Base-by-base conservation (phyloP, 495 filamentous ascomycete genomes). In the Neurospora sp. region DNA sequence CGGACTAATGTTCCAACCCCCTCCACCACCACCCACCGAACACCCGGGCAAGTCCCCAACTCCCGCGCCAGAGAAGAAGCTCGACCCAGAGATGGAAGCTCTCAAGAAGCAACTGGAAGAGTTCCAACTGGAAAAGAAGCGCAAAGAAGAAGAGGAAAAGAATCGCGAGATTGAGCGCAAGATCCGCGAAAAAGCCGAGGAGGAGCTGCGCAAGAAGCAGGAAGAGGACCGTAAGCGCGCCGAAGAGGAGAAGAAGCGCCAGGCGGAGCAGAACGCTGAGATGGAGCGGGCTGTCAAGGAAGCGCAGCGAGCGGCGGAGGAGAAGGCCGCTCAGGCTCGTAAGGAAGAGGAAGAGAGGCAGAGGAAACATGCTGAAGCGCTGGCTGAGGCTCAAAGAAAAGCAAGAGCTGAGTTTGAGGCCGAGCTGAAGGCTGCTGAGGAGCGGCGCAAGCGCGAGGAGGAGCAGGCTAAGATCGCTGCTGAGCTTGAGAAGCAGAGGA, bases 1-100 rank as follows among this genome's bases (percentile, higher is more conserved):
- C 48, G 80, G 81, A 23, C 84, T 82, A 72, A 79, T 78, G 70
- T 80, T 82, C 69, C 78, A 77, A 74, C 79, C 80, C 14, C 84
- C 83, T 7, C 84, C 84, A 10, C 83, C 85, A 7, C 85, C 84
- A 9, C 83, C 85, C 14, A 86, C 85, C 12, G 84, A 86, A 72
- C 70, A 78, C 39, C 75, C 77, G 9, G 62, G 77, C 11, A 76
- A 69, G 39, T 71, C 83, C 2, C 80, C 81, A 18, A 83, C 83
- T 0, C 84, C 81, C 0, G 83, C 82, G 0, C 81, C 80, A 2
- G 81, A 82, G 42, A 81, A 82, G 69, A 79, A 80, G 71, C 78
- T 76, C 8, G 82, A 88, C 39, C 85, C 85, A 31, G 86, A 85
- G 70, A 79, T 84, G 70, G 81, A 84, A 69, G 79, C 75, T 6